Base-by-base conservation (phyloP, 2,329 filamentous ascomycete genomes). In the Trichoderma simmonsii region DNA sequence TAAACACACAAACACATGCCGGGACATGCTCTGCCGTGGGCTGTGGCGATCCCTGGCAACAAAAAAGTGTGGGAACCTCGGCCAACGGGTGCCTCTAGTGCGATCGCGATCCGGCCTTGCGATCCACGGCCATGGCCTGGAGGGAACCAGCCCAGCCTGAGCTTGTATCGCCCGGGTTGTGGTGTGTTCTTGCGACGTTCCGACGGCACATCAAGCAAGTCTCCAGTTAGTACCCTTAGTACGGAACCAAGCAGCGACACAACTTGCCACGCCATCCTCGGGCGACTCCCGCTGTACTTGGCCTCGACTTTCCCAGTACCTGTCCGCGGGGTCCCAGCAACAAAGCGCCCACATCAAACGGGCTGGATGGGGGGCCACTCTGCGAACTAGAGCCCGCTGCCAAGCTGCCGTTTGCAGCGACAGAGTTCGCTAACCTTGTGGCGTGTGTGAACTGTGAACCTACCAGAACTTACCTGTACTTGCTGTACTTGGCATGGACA, bases 31-130 rank as follows among this genome's bases (percentile, higher is more conserved):
- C 54, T 51, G 36, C 56, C 56, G 39, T 60, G 36, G 36, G 12
- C 56, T 61, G 66, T 69, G 66, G 66, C 66, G 66, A 69, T 69
- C 36, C 11, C 32, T 8, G 36, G 2, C 15, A 43, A 43, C 6
- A n/a, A 15, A 18, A 18, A 60, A 9, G 28, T 65, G 62, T 65
- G 62, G 62, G 62, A 51, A 54, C 43, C n/a, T 56, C 63, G 63
- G 63, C 43, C 63, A 56, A 18, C 65, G 15, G 54, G 54, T 18
- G 39, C 18, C 36, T 54, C 60, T 70, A 62, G 66, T 34, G 66
- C 66, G 66, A 70, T 70, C 66, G 66, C 39, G 66, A 70, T 70
- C 57, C 57, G 57, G 54, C 57, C 57, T 62, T 62, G 57, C 66
- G 66, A 70, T 70, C 57, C 57, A 54, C 32, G 30, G 57, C 57